Evolutionary conservation across 1,284 basidiomycete genomes (phyloP), one percentile per base, ranked within the genome.

Genomic region (Trametes sp.): DNA sequence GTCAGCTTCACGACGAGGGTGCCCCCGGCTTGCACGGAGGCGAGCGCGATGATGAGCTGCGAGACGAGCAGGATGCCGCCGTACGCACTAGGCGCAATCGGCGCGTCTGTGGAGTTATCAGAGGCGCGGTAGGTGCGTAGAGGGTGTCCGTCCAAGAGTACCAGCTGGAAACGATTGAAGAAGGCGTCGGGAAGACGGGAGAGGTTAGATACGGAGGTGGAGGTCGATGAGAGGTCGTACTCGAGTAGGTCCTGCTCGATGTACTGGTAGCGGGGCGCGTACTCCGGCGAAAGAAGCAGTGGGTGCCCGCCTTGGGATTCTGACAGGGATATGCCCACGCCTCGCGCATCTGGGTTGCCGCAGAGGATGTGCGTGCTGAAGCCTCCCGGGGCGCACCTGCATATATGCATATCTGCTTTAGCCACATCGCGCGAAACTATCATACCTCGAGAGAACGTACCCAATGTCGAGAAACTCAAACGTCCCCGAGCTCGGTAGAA

Each of bases 311-410:
- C 75, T 42, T 69, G 59, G 23, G 66, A 63, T 2, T 63, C 59
- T 0, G 69, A 59, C 1, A 76, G 66, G 8, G 73, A 72, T 9
- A 78, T 70, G 5, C 76, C 77, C 2, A 73, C 64, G 0, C 77
- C 76, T 1, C 52, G 52, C 10, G 75, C 72, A 10, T 54, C n/a
- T 0, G 65, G 57, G 57, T 76, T 74, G 54, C 71, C 71, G 5
- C 51, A 54, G 6, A 77, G 68, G 52, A 77, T 67, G 60, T 76
- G 75, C 1, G 72, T 72, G 14, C 73, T 72, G 57, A 78, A 77
- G 0, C 77, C 75, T 21, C 76, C 75, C 0, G 74, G 76, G 24
- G 74, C 74, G 53, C 76, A 78, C 33, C 76, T 78, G 46, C 1
- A 28, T 14, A 19, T 4, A n/a, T 23, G 23, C 16, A n/a, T 1